A percentile compares a stretch with the other conserved stretches of the same genome.
Evolutionary conservation across 2,329 filamentous ascomycete genomes (phyloP).

Genomic region (Aspergillus eucalypticola): DNA sequence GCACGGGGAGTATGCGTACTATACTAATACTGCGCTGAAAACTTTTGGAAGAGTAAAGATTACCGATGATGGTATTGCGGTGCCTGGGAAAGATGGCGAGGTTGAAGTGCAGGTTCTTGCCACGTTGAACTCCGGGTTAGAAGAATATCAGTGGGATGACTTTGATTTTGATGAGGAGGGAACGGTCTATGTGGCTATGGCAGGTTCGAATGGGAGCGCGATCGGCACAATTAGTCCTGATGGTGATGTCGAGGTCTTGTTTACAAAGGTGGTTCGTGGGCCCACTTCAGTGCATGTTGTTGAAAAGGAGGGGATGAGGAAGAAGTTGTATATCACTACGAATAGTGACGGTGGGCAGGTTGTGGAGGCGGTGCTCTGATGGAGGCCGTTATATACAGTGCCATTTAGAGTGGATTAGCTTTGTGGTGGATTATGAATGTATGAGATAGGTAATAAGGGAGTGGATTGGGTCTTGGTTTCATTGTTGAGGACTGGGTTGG

Average conservation of each 20-base stretch:
- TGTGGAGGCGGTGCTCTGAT: neutral
- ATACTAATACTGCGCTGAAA: conserved; percentile 15
- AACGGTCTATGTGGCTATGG: conserved; percentile 17
- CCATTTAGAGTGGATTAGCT: neutral
- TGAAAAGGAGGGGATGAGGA: neutral
- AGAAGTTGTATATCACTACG: conserved; percentile 10
- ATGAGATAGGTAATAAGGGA: too few species aligned
- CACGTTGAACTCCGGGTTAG: neutral
- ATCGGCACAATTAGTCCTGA: conserved; percentile 9
- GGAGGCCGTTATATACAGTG: neutral
- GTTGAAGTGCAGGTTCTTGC: conserved; percentile 13
- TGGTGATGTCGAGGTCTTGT: conserved; percentile 16
- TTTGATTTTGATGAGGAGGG: conserved; percentile 16
- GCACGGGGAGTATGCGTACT: conserved; percentile 13
- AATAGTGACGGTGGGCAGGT: conserved; percentile 11
- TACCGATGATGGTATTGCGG: neutral
- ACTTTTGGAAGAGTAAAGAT: conserved; percentile 14
- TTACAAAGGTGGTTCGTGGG: neutral
- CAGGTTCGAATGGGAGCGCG: neutral
- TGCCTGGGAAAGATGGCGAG: neutral
- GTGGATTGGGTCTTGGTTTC: too few species aligned
- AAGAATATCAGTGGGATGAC: conserved; percentile 16
- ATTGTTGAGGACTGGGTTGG: too few species aligned
- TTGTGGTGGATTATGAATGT: neutral
- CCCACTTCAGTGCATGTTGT: conserved; percentile 11